These are phyloP conservation scores for Gastrolobium bilobum DNA, from an alignment of 306 rosid genomes.

Conservation along the genomic window DNA sequence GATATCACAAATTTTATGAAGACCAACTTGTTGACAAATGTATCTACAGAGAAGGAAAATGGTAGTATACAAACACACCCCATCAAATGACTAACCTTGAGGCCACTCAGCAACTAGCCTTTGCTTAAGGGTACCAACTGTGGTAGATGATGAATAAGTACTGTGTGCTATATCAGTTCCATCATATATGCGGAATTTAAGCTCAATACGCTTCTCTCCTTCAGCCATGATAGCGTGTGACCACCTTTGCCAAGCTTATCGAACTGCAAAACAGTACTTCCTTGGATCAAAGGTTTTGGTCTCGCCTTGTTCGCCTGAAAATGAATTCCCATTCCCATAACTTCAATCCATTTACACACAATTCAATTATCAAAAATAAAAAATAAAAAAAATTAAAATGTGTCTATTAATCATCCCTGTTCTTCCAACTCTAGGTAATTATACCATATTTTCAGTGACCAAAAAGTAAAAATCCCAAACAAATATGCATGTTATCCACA, in stretches of 20 bases:
- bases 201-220: constrained; percentile 61
- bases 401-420: neutral
- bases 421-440: constrained; percentile 17
- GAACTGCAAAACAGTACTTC: constrained; percentile 45
- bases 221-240: constrained; percentile 60
- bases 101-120: constrained; percentile 81
- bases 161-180: constrained; percentile 79
- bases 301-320: constrained; percentile 60
- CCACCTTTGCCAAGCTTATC: constrained; percentile 53
- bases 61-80: constrained; percentile 6
- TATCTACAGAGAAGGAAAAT: neutral
- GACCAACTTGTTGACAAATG: constrained; percentile 4
- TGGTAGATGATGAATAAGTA: constrained; percentile 60
- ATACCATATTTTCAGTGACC: constrained; percentile 27
- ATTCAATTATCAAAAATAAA: neutral
- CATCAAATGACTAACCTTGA: constrained; percentile 62
- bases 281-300: constrained; percentile 42
- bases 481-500: constrained; percentile 1
- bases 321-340: constrained; percentile 38
- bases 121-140: constrained; percentile 71
- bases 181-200: constrained; percentile 79
- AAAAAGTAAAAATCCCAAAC: constrained; percentile 24
- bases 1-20: neutral
- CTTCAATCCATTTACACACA: constrained; percentile 34
- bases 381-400: neutral